Evolutionary conservation across 768 basidiomycete genomes (phyloP).

Genomic region (Trametes elegans): DNA sequence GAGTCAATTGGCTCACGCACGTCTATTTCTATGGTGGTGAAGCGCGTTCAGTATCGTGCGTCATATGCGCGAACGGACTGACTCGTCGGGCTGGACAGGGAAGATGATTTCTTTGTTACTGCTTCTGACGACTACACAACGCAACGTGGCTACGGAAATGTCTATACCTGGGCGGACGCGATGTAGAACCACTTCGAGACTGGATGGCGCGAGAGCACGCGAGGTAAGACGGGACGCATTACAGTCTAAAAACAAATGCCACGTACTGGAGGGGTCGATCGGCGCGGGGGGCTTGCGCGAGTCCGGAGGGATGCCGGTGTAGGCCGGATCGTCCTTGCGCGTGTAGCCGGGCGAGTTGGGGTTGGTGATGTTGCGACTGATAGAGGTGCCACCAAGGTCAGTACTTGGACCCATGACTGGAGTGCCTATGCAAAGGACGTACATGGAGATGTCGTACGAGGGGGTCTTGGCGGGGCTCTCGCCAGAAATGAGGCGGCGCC

Average conservation of each 20-base stretch:
- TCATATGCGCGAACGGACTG: slow-evolving; percentile 4
- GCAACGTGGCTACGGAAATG: slow-evolving; percentile 6
- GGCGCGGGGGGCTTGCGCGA: slow-evolving; percentile 84
- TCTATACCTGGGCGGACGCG: slow-evolving; percentile 77
- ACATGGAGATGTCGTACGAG: slow-evolving; percentile 84
- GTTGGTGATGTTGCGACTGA: slow-evolving; percentile 81
- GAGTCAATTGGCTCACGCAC: no score
- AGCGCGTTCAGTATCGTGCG: no score
- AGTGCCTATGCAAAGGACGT: slow-evolving; percentile 29
- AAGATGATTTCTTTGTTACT: slow-evolving; percentile 14
- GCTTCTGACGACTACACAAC: slow-evolving; percentile 16
- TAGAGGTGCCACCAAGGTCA: no score
- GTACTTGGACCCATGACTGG: neutral
- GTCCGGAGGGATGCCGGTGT: slow-evolving; percentile 68
- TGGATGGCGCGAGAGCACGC: slow-evolving; percentile 24
- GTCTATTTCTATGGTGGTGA: no score
- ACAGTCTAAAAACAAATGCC: neutral
- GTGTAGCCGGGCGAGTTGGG: slow-evolving; percentile 71
- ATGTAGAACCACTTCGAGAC: slow-evolving; percentile 96
- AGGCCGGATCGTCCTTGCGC: slow-evolving; percentile 56
- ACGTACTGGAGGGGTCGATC: slow-evolving; percentile 86
- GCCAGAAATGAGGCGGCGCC: slow-evolving; percentile 89
- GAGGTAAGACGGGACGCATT: neutral
- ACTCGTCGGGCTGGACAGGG: slow-evolving; percentile 9
- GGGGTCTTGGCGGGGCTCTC: slow-evolving; percentile 73